phyloP scores from a whole-genome alignment of 2,329 filamentous ascomycete genomes.

The Arthrobotrys entomopaga region DNA sequence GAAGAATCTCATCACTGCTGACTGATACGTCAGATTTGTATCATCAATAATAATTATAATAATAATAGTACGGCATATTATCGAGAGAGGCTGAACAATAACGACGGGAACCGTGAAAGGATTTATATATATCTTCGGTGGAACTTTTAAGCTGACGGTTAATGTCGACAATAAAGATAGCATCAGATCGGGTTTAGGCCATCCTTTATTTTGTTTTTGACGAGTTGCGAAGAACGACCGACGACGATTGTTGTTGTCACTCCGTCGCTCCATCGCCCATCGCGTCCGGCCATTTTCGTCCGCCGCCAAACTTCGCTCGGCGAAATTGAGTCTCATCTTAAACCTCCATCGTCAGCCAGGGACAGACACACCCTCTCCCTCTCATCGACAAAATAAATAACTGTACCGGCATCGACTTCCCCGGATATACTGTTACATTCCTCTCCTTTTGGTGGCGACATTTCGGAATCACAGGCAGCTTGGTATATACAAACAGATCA shows the following conservation, averaged over 20 bases:
- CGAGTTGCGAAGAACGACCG: conserved; percentile 38
- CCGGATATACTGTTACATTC: background rate
- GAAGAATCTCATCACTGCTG: no score
- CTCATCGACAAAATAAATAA: no score
- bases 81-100: background rate
- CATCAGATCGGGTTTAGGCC: conserved; percentile 1
- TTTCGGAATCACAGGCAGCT: no score
- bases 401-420: background rate
- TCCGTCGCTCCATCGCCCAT: background rate
- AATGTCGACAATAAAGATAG: background rate
- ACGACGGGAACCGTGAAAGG: no score
- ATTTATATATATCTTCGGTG: no score
- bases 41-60: background rate
- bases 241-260: background rate
- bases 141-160: no score
- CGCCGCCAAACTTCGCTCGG: conserved; percentile 2
- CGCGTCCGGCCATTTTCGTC: conserved; percentile 17
- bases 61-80: background rate
- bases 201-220: conserved; percentile 10
- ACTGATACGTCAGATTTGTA: no score
- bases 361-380: background rate
- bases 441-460: background rate
- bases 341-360: background rate
- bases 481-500: no score
- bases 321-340: conserved; percentile 3